These are phyloP conservation scores for Arthrobotrys megalospora DNA, from an alignment of 2,329 filamentous ascomycete species.

Conservation along the genomic window DNA sequence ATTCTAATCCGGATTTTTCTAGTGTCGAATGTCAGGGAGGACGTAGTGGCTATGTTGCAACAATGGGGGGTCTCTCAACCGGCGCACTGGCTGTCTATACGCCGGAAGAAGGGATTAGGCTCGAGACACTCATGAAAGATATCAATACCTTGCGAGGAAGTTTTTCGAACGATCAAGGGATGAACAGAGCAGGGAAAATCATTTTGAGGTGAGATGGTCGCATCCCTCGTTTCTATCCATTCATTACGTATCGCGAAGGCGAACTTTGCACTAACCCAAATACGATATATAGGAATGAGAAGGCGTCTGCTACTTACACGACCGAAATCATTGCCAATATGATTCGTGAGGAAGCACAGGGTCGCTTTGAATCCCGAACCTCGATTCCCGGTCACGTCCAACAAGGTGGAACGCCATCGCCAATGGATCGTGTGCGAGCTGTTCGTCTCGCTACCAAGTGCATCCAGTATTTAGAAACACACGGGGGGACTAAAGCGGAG, in stretches of 20 bases:
- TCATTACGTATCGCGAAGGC: neutral
- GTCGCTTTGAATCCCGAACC: conserved; percentile 91
- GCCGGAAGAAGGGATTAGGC: conserved; percentile 92
- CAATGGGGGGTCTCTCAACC: conserved; percentile 89
- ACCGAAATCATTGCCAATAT: conserved; percentile 96
- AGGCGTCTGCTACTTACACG: conserved; percentile 88
- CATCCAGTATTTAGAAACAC: conserved; percentile 89
- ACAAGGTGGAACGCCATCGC: conserved; percentile 90
- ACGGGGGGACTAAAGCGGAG: conserved; percentile 77
- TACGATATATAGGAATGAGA: conserved; percentile 77
- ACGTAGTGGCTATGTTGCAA: conserved; percentile 92
- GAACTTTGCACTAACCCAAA: neutral
- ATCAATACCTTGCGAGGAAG: conserved; percentile 89
- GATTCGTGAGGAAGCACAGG: conserved; percentile 92
- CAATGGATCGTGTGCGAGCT: conserved; percentile 95
- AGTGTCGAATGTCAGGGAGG: conserved; percentile 94
- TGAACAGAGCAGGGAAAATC: conserved; percentile 91
- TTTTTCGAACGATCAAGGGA: conserved; percentile 87
- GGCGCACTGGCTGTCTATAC: conserved; percentile 95
- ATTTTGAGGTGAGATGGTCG: conserved; percentile 73
- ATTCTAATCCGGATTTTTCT: conserved; percentile 15
- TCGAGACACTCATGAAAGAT: conserved; percentile 92
- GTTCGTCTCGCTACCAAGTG: conserved; percentile 94
- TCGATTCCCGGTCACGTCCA: conserved; percentile 95
- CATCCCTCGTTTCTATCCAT: neutral